Evolutionary conservation across 2,329 filamentous ascomycete species (phyloP).

Genomic region (Septoria petroselini): DNA sequence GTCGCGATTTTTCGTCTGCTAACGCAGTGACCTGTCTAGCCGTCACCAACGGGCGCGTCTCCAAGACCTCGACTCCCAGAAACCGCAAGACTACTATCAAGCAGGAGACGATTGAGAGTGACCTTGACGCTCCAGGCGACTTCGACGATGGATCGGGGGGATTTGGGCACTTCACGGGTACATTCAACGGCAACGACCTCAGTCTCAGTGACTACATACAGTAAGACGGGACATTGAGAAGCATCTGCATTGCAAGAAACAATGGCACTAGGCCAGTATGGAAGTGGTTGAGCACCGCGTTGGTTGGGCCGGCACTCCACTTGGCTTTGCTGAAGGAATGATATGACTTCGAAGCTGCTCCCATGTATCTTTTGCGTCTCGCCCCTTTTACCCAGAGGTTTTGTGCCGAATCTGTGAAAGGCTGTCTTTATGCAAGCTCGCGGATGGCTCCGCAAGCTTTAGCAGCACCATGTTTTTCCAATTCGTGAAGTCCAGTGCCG

Average conservation of each 20-base stretch:
- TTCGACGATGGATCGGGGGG: slow-evolving; percentile 10
- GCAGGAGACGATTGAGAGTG: slow-evolving; percentile 23
- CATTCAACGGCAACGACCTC: slow-evolving; percentile 8
- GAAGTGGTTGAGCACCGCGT: background rate
- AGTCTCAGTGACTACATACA: too few relatives aligned
- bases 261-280: background rate
- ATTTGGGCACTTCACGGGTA: slow-evolving; percentile 1
- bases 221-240: too few relatives aligned
- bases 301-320: too few relatives aligned
- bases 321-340: too few relatives aligned
- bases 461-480: too few relatives aligned
- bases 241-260: too few relatives aligned
- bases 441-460: too few relatives aligned
- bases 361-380: too few relatives aligned
- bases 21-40: slow-evolving; percentile 11
- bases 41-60: slow-evolving; percentile 29
- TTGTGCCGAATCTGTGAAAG: background rate
- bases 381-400: too few relatives aligned
- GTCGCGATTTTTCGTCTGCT: background rate
- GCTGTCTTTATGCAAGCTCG: too few relatives aligned
- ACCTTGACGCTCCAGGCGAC: slow-evolving; percentile 3
- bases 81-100: slow-evolving; percentile 30
- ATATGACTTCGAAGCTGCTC: background rate
- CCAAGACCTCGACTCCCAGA: slow-evolving; percentile 27
- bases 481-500: too few relatives aligned